Conservation (phyloP, 176 grass and related monocot species). For the Carex kokanica region DNA sequence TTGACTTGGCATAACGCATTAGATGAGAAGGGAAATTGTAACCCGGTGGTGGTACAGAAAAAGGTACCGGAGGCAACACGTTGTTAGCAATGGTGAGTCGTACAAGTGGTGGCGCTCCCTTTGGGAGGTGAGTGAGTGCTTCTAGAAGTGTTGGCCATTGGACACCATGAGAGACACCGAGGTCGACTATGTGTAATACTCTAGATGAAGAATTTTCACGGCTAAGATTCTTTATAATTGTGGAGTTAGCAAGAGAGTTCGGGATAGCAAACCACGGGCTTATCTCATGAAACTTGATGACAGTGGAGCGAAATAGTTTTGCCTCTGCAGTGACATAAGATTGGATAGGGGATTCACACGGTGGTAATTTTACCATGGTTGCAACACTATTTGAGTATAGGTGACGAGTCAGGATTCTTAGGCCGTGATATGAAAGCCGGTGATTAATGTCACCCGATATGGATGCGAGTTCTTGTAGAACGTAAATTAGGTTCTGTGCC, state of each 20-base stretch:
- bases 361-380: conserved; percentile 33
- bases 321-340: conserved; percentile 45
- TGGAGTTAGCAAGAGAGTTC: conserved; percentile 79
- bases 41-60: conserved; percentile 47
- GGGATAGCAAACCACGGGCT: conserved; percentile 95
- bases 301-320: conserved; percentile 59
- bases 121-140: conserved; percentile 51
- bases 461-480: conserved; percentile 74
- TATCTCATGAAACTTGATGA: conserved; percentile 92
- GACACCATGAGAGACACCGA: conserved; percentile 92
- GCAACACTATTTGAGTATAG: conserved; percentile 23
- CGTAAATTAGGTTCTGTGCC: conserved; percentile 72
- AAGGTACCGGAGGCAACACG: conserved; percentile 33
- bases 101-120: conserved; percentile 43
- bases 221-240: conserved; percentile 43
- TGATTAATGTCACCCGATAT: conserved; percentile 82
- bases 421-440: conserved; percentile 69
- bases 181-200: conserved; percentile 68
- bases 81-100: conserved; percentile 44
- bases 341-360: conserved; percentile 31
- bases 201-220: neutral
- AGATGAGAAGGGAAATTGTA: conserved; percentile 81
- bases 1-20: conserved; percentile 82
- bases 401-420: conserved; percentile 38
- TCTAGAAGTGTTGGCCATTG: conserved; percentile 99